Evolutionary conservation across 2,329 filamentous ascomycete species (phyloP).

Genomic region (Oidium heveae): DNA sequence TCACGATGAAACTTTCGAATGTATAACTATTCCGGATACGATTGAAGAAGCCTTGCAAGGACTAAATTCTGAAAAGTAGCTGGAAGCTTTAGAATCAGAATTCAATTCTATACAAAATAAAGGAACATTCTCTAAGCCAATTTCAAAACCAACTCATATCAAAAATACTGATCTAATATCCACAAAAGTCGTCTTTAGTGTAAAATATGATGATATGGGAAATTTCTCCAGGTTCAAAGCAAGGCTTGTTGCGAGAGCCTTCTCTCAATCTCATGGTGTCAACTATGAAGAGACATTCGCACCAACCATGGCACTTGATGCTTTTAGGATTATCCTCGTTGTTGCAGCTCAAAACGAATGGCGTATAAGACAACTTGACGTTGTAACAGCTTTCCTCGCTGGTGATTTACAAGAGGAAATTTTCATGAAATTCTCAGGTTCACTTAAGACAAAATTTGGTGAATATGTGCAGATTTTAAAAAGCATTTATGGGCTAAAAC

Average conservation of each 20-base stretch:
- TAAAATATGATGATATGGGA: no score
- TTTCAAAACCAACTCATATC: no score
- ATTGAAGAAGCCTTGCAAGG: no score
- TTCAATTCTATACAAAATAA: no score
- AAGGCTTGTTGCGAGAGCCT: neutral
- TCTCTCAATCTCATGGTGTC: neutral
- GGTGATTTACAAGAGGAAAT: constrained; percentile 10
- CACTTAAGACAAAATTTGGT: constrained; percentile 1
- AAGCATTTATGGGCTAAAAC: neutral
- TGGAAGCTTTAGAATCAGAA: no score
- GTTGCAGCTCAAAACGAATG: neutral
- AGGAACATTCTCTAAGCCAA: no score
- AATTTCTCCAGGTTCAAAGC: neutral
- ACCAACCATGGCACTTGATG: neutral
- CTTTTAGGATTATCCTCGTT: neutral
- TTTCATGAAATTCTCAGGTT: constrained; percentile 9
- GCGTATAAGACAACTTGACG: neutral
- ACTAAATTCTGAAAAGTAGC: no score
- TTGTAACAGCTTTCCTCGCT: constrained; percentile 11
- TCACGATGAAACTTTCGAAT: no score
- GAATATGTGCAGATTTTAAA: neutral
- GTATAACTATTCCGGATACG: no score
- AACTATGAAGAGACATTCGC: neutral
- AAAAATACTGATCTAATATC: no score
- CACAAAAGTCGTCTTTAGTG: no score